Evolutionary conservation across 2,329 filamentous ascomycete species (phyloP), one percentile per base, ranked within the genome.

Genomic region (Teratosphaeria zuluensis): DNA sequence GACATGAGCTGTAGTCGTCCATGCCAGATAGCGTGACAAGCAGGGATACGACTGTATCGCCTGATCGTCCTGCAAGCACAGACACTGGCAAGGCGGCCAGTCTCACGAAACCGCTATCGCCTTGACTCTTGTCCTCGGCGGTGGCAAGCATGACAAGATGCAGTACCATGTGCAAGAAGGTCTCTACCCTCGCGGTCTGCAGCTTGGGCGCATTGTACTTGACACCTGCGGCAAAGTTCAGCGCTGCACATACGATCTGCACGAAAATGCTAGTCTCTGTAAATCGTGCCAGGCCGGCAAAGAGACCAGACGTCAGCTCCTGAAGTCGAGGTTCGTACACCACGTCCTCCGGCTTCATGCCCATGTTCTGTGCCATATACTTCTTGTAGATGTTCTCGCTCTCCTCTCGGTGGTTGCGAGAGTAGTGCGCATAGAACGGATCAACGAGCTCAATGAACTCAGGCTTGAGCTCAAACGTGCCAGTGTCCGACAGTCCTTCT

Each of bases 371-470:
- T 11, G 91, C 89, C 78, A 94, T 85, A 78, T 89, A 88, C 68
- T 88, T 87, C 66, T 88, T 90, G 76, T 94, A 96, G 2, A 91
- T 88, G 65, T 84, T 86, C 73, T 99, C 94, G 0, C 92, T 90
- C 72, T 99, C 94, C 70, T 99, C 94, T 55, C 94, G 84, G 72
- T 97, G 92, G 68, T 99, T 99, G 70, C 96, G 95, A 68, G 86
- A 95, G 73, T 96, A 99, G 70, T 97, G 91, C 6, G 92, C 89
- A 68, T 92, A 94, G 72, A 96, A 99, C 0, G 95, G 94, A 71
- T 99, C 95, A 55, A 99, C 85, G 53, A 95, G 83, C 65, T 92
- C 88, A 46, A 96, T 82, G 66, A 87, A 94, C 61, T 95, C 84
- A 4, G 88, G 84, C 70, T 92, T 94, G 56, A 99, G 78, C 72